Evolutionary conservation across 2,329 filamentous ascomycete species (phyloP).

Genomic region (Aspergillus awamori): DNA sequence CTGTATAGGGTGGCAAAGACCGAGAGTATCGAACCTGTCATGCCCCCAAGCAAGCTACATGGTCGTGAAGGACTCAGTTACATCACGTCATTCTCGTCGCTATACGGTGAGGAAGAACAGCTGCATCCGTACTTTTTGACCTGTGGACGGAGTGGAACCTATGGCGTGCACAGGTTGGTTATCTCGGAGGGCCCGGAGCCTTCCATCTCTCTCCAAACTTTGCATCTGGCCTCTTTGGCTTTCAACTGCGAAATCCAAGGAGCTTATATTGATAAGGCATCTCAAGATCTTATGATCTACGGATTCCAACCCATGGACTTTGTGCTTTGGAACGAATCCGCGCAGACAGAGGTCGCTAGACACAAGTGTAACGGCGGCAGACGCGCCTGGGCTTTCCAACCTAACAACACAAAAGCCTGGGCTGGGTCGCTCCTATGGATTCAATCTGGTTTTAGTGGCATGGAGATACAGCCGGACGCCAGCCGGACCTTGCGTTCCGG

Average conservation of each 20-base stretch:
- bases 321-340: conserved; percentile 76
- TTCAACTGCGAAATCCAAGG: conserved; percentile 78
- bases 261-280: conserved; percentile 59
- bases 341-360: conserved; percentile 67
- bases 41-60: conserved; percentile 44
- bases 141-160: conserved; percentile 76
- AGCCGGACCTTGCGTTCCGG: conserved; percentile 64
- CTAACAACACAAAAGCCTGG: conserved; percentile 25
- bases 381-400: conserved; percentile 68
- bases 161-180: conserved; percentile 62
- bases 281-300: conserved; percentile 67
- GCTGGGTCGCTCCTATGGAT: conserved; percentile 72
- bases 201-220: conserved; percentile 46
- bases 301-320: conserved; percentile 83
- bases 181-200: conserved; percentile 29
- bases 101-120: conserved; percentile 17
- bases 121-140: conserved; percentile 58
- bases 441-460: conserved; percentile 62
- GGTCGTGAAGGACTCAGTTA: conserved; percentile 68
- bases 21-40: conserved; percentile 25
- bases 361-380: conserved; percentile 86
- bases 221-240: conserved; percentile 70
- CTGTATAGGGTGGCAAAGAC: conserved; percentile 43
- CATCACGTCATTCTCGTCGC: conserved; percentile 46
- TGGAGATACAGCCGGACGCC: conserved; percentile 43